Evolutionary conservation across 2,329 filamentous ascomycete species (phyloP), one percentile per base, ranked within the genome.

Genomic region (Aspergillus ruber): DNA sequence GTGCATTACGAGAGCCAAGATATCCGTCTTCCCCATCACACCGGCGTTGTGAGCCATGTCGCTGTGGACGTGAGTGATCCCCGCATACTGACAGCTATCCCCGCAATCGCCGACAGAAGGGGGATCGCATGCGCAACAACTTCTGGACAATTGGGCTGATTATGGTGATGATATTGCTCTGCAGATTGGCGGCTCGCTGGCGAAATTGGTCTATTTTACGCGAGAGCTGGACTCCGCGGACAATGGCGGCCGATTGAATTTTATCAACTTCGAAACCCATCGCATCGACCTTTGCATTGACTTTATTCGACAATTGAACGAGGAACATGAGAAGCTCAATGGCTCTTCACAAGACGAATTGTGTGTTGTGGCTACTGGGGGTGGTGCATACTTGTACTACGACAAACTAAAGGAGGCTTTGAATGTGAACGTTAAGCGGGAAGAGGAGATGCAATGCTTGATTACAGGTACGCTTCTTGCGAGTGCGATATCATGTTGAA

Each of bases 401-500:
- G 90, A 97, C 66, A 85, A 83, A 68, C 89, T 98, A 58, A 84
- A 83, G 63, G 81, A 91, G 52, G 83, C 85, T 4, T 74, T 98
- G 44, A 87, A 87, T 12, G 88, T 95, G 1, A 86, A 96, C 63
- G 90, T 98, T 17, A 75, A 90, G 60, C 79, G 90, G 39, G 93
- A 97, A 69, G 93, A 98, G 62, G 93, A 98, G 72, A 98, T 98
- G 93, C 90, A 95, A 68, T 98, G 93, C 65, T 74, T 98, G 49
- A 98, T 98, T 54, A 93, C 93, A 61, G 90, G 88, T 90, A 68
- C 55, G 75, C 56, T 27, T 33, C 18, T 39, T n/a, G n/a, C 9
- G n/a, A 35, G 6, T 32, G 6, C 12, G 35, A 21, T 29, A 4
- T 15, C 12, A 12, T 6, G 2, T 20, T 13, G 25, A 48, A 12